Evolutionary conservation across 2,329 filamentous ascomycete species (phyloP), one percentile per base, ranked within the genome.

Genomic region (Blastomyces silverae): DNA sequence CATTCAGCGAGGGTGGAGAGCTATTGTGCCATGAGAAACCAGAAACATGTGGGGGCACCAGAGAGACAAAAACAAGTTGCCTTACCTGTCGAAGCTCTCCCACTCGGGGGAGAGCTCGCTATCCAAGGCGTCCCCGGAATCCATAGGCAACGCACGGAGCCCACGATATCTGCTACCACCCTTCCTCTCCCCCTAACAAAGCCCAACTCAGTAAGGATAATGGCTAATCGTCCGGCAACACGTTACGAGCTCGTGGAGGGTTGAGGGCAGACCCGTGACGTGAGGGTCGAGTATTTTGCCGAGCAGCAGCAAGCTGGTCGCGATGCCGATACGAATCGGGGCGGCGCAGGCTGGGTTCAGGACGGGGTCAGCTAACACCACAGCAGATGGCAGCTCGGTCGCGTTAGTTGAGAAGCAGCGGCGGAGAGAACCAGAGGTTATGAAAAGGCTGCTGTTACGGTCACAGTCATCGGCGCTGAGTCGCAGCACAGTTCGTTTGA

Each of bases 81-180:
- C 73, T 39, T 84, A 91, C 89, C 87, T 89, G 79, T 91, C 86
- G 72, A 90, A 82, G 76, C 90, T 84, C 73, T 90, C 86, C 89
- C 89, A 91, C 66, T 81, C 78, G 69, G 79, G 77, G 74, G 81
- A 79, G 66, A 82, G 73, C 68, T 76, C 76, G 71, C 71, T 72
- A 73, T 74, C 70, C 67, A 80, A 77, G 71, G 69, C 73, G 66
- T 72, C 77, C 79, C 81, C 80, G 69, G 70, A 63, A 62, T 65
- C 53, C 52, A 65, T 61, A 62, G 50, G 48, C 25, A 44, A 25
- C n/a, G 5, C 15, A 37, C 15, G 4, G 37, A 44, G 22, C 56
- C 56, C 34, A 53, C 50, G 56, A 28, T 25, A 20, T 59, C 56
- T 44, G 22, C 56, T 44, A 25, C 37, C 56, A 59, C 56, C 37